These are phyloP conservation scores for Syzygium aqueum DNA, from an alignment of 345 rosid genomes.

Conservation along the genomic window DNA sequence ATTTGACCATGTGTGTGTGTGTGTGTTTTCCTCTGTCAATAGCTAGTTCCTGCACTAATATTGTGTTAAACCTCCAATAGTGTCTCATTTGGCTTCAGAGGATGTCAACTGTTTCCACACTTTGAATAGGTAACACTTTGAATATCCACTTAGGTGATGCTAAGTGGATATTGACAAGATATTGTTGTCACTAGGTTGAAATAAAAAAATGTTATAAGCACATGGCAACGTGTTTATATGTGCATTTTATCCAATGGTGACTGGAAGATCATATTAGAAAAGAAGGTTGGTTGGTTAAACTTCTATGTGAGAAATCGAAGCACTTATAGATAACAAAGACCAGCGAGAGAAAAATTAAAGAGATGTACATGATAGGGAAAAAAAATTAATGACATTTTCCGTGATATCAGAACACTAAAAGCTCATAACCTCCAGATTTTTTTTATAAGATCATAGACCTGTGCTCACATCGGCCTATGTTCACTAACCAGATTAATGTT, in stretches of 20 bases:
- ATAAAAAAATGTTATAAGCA: neutral
- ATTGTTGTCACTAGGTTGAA: neutral
- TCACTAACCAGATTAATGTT: neutral
- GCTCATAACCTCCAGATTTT: neutral
- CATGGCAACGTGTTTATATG: neutral
- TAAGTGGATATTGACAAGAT: neutral
- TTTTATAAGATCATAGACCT: neutral
- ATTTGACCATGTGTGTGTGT: neutral
- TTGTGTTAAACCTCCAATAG: neutral
- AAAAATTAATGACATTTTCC: neutral
- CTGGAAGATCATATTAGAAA: neutral
- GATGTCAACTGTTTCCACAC: neutral
- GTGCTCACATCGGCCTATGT: neutral
- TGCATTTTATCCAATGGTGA: neutral
- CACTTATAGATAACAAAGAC: no score
- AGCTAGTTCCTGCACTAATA: neutral
- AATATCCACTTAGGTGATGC: neutral
- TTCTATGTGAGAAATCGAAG: neutral
- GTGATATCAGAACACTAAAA: neutral
- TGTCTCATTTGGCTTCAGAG: neutral
- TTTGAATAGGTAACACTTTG: neutral
- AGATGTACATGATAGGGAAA: neutral
- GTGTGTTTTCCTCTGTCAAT: neutral
- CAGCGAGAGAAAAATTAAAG: no score
- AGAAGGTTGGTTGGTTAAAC: neutral